Conservation (phyloP, 2,329 filamentous ascomycete species). For the Aspergillus candidus region DNA sequence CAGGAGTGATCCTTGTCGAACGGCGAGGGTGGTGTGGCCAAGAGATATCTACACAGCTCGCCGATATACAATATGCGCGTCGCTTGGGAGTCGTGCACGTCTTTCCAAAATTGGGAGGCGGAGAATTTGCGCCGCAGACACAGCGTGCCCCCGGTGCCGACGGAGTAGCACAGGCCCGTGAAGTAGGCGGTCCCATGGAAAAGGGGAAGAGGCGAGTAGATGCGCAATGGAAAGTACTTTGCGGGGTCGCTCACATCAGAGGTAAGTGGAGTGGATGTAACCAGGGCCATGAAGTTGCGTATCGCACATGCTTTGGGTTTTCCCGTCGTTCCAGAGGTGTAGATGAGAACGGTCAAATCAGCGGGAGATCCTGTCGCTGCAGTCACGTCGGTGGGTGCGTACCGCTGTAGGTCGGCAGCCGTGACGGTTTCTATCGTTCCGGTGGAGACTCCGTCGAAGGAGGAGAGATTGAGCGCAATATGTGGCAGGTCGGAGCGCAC, state of each 20-base stretch:
- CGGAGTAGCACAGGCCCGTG: slow-evolving; percentile 36
- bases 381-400: slow-evolving; percentile 16
- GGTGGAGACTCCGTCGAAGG: slow-evolving; percentile 28
- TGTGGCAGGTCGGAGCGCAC: slow-evolving; percentile 32
- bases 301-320: slow-evolving; percentile 44
- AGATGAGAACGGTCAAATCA: slow-evolving; percentile 39
- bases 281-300: slow-evolving; percentile 33
- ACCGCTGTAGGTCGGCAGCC: slow-evolving; percentile 20
- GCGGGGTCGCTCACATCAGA: slow-evolving; percentile 32
- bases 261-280: slow-evolving; percentile 33
- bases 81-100: slow-evolving; percentile 38
- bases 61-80: slow-evolving; percentile 45
- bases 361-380: slow-evolving; percentile 29
- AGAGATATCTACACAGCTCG: slow-evolving; percentile 46
- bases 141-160: slow-evolving; percentile 38
- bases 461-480: slow-evolving; percentile 33
- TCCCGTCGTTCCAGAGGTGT: slow-evolving; percentile 46
- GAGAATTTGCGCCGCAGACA: slow-evolving; percentile 44
- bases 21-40: slow-evolving; percentile 39
- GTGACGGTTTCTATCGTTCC: slow-evolving; percentile 22
- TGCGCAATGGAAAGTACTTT: slow-evolving; percentile 42
- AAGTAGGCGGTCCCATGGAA: slow-evolving; percentile 48
- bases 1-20: slow-evolving; percentile 43
- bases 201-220: slow-evolving; percentile 44
- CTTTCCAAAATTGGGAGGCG: slow-evolving; percentile 42